Percentiles rank a stretch among this genome's conserved stretches.
phyloP scores from a whole-genome alignment of 306 rosid genomes.

The Ceratonia siliqua region DNA sequence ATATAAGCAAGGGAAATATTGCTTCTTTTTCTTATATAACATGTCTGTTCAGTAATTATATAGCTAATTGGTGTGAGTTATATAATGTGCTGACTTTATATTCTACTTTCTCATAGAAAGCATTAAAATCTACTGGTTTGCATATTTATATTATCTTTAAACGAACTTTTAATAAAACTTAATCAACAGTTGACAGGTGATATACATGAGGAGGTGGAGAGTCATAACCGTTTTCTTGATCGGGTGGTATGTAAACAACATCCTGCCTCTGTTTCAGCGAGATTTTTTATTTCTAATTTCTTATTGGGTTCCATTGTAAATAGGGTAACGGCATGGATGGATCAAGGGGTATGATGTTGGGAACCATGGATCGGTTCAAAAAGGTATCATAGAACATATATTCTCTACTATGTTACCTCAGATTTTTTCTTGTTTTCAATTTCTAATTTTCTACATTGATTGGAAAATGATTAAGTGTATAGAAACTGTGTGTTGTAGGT shows the following conservation, averaged over 20 bases:
- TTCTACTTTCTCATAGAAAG: not conserved
- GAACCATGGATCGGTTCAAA: slow-evolving; percentile 96
- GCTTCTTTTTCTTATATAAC: not conserved
- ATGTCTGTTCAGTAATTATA: not conserved
- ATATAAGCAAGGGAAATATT: not conserved
- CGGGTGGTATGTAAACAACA: slow-evolving; percentile 62
- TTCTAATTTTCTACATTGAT: slow-evolving; percentile 19
- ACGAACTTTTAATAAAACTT: slow-evolving; percentile 26
- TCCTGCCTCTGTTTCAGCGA: not conserved
- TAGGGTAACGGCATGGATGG: slow-evolving; percentile 90
- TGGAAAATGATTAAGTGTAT: slow-evolving; percentile 25
- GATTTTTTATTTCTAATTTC: not conserved
- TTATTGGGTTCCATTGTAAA: slow-evolving; percentile 32
- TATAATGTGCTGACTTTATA: not conserved
- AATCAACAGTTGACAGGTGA: slow-evolving; percentile 85
- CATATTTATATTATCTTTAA: slow-evolving; percentile 12
- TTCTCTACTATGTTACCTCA: slow-evolving; percentile 10
- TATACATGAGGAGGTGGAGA: slow-evolving; percentile 91
- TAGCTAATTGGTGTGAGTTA: slow-evolving; percentile 2
- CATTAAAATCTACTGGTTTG: slow-evolving; percentile 27
- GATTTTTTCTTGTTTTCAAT: slow-evolving; percentile 18
- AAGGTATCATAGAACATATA: slow-evolving; percentile 49
- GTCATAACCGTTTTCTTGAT: slow-evolving; percentile 82
- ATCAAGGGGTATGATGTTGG: slow-evolving; percentile 89
- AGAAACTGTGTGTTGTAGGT: slow-evolving; percentile 58